Conservation (phyloP, 148 eudicot species). For the Amaranthus hypochondriacus region DNA sequence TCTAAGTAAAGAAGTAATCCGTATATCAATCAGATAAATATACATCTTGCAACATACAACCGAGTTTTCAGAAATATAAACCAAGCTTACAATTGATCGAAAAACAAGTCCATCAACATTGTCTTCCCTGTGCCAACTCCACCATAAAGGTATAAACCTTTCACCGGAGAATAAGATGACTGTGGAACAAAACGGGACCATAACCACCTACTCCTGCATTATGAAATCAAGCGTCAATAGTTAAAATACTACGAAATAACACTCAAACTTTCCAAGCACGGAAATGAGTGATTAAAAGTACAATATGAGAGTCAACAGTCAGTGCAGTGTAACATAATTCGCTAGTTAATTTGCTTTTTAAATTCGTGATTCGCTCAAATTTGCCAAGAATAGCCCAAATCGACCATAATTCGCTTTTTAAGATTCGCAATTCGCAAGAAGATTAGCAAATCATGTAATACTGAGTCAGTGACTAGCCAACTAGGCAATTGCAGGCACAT, state of each 20-base stretch:
- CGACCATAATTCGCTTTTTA: too few species aligned
- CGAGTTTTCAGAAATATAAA: neutral
- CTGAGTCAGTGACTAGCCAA: too few species aligned
- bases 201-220: conserved; percentile 73
- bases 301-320: neutral
- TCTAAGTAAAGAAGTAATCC: neutral
- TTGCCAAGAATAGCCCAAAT: too few species aligned
- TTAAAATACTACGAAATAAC: neutral
- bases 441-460: too few species aligned
- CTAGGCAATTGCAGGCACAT: conserved; percentile 17
- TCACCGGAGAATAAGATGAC: conserved; percentile 66
- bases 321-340: neutral
- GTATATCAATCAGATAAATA: neutral
- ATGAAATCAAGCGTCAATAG: conserved; percentile 10
- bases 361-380: too few species aligned
- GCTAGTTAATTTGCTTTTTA: too few species aligned
- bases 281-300: neutral
- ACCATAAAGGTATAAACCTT: conserved; percentile 80
- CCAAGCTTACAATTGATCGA: conserved; percentile 58
- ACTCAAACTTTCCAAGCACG: neutral
- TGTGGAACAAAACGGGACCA: conserved; percentile 85
- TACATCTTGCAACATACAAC: neutral
- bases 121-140: conserved; percentile 99
- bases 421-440: too few species aligned
- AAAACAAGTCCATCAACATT: conserved; percentile 97